These are phyloP conservation scores for Diospyros lotus DNA, from an alignment of 148 eudicot species.

Conservation along the genomic window DNA sequence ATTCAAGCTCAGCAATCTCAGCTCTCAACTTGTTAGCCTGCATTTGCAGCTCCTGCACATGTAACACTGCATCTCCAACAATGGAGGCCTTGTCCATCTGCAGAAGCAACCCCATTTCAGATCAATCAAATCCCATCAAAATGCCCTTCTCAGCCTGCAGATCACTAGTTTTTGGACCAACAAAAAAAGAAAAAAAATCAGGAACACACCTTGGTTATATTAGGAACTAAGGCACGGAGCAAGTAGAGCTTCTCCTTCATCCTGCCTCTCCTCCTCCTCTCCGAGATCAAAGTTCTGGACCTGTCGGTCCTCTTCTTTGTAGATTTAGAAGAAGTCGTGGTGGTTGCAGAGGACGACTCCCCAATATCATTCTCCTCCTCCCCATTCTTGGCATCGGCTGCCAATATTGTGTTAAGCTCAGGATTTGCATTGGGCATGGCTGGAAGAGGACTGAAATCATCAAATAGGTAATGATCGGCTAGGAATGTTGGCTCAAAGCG, in stretches of 20 bases:
- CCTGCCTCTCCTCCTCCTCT: constrained; percentile 70
- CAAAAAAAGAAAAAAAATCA: background rate
- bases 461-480: constrained; percentile 7
- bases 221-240: constrained; percentile 86
- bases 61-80: constrained; percentile 77
- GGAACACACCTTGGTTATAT: constrained; percentile 69
- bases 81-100: constrained; percentile 99
- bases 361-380: constrained; percentile 16
- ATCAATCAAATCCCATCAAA: background rate
- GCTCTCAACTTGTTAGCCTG: constrained; percentile 56
- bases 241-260: constrained; percentile 96
- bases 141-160: too few relatives aligned
- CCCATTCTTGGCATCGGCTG: background rate
- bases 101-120: background rate
- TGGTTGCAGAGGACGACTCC: constrained; percentile 27
- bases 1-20: constrained; percentile 55
- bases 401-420: background rate
- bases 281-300: constrained; percentile 70
- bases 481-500: constrained; percentile 13
- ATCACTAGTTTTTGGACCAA: too few relatives aligned
- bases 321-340: background rate
- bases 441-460: background rate
- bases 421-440: constrained; percentile 10
- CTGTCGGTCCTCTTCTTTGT: constrained; percentile 50
- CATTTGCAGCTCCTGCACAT: constrained; percentile 67